These are phyloP conservation scores for Beta macrorhiza DNA, from an alignment of 179 eudicot species.

Conservation along the genomic window DNA sequence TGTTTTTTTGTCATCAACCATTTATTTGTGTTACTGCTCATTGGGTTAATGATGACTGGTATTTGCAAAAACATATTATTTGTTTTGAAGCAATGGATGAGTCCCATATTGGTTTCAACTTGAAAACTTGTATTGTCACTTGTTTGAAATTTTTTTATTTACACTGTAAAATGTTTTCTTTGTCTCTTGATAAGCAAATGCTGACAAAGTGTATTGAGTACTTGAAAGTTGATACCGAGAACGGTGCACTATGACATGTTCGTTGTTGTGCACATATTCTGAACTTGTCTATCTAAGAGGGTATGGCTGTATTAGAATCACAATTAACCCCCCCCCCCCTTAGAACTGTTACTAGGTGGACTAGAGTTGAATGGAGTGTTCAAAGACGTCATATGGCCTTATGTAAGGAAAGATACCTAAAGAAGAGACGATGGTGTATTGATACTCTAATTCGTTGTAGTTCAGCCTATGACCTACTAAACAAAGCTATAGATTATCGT, in stretches of 20 bases:
- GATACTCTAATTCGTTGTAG: not conserved
- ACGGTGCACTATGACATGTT: not conserved
- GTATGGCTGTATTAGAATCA: not conserved
- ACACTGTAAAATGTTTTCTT: not conserved
- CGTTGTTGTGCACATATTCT: not conserved
- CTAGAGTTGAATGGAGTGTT: not conserved
- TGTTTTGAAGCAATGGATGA: not conserved
- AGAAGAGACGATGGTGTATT: not conserved
- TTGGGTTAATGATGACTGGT: not conserved
- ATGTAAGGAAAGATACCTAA: not conserved
- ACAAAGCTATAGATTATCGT: not conserved
- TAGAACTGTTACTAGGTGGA: not conserved
- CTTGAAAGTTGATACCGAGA: not conserved
- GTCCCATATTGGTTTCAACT: not conserved
- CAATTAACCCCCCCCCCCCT: too few relatives aligned
- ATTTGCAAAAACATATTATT: conserved; percentile 3
- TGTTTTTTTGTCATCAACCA: not conserved
- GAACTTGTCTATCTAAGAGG: not conserved
- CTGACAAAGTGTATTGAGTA: not conserved
- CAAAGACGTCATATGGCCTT: not conserved
- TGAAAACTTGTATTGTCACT: not conserved
- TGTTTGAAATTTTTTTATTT: not conserved
- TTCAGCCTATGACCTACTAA: not conserved
- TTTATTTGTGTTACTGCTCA: not conserved
- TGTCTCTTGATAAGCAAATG: conserved; percentile 5